These are phyloP conservation scores for Wallacemonas sp. DNA, from an alignment of 208 protist species.

Conservation along the genomic window DNA sequence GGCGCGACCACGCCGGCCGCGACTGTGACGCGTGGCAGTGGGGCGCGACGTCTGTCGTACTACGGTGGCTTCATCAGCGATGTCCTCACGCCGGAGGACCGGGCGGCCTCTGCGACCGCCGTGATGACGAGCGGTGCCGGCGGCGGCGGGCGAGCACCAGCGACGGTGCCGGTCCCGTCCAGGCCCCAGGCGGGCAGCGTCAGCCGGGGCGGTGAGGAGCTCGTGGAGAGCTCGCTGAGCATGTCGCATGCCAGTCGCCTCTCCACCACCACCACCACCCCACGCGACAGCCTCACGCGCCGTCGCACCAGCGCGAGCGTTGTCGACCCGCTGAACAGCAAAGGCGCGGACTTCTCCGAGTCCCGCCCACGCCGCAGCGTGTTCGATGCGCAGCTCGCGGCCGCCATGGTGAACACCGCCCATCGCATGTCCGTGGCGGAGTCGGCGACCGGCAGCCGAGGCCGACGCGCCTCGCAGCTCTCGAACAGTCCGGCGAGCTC, in stretches of 20 bases:
- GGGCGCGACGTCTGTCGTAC: slow-evolving; percentile 23
- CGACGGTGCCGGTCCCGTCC: too few relatives aligned
- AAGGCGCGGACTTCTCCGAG: neutral
- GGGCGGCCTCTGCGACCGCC: neutral
- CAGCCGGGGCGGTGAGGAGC: neutral
- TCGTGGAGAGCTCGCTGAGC: neutral
- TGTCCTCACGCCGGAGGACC: slow-evolving; percentile 17
- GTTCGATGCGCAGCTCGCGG: slow-evolving; percentile 34
- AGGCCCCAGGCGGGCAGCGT: too few relatives aligned
- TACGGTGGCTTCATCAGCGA: slow-evolving; percentile 28
- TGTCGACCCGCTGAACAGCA: neutral
- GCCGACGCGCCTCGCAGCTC: neutral
- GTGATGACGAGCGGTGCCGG: neutral
- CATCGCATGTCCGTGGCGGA: slow-evolving; percentile 23
- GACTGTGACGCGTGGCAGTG: neutral
- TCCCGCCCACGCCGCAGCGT: neutral
- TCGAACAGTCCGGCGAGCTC: too few relatives aligned
- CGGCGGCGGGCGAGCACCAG: too few relatives aligned
- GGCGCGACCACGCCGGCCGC: too few relatives aligned
- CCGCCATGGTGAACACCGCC: slow-evolving; percentile 47
- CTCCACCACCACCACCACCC: too few relatives aligned
- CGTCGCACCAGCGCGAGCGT: neutral
- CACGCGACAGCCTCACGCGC: neutral
- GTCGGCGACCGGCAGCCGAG: neutral
- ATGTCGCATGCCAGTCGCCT: neutral